These are phyloP conservation scores for Teratosphaeria nubilosa DNA, from an alignment of 2,329 filamentous ascomycete genomes.

Conservation along the genomic window DNA sequence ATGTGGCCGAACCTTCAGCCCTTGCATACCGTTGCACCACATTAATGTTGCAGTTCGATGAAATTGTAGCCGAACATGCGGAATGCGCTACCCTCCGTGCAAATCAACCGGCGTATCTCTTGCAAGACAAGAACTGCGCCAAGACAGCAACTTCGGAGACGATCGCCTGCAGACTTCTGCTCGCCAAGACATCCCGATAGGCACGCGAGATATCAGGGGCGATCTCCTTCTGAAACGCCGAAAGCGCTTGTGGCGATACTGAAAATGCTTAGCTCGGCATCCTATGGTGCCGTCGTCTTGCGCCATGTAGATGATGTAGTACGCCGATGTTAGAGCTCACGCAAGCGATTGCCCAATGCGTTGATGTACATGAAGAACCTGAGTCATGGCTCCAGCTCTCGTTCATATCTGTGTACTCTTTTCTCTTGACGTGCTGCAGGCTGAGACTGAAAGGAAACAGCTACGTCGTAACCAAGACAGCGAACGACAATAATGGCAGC, in stretches of 20 bases:
- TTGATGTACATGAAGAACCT: not conserved
- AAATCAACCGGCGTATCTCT: not conserved
- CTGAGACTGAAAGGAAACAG: too few relatives aligned
- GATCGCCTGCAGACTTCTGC: not conserved
- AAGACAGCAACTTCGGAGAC: not conserved
- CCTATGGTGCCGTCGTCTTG: not conserved
- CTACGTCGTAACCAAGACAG: not conserved
- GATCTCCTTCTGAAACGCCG: not conserved
- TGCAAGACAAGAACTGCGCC: too few relatives aligned
- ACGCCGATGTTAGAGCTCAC: not conserved
- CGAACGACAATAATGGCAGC: conserved; percentile 3
- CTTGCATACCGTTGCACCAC: too few relatives aligned
- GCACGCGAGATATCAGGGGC: not conserved
- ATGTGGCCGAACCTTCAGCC: not conserved
- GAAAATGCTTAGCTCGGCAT: not conserved
- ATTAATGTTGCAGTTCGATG: too few relatives aligned
- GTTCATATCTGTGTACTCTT: too few relatives aligned
- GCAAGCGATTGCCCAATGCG: not conserved
- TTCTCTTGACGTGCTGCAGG: too few relatives aligned
- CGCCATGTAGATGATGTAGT: not conserved
- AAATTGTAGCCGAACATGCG: too few relatives aligned
- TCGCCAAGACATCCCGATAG: not conserved
- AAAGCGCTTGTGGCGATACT: not conserved
- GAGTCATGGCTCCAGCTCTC: not conserved
- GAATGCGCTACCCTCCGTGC: too few relatives aligned